Percentiles rank a stretch among this genome's conserved stretches.
Conservation (phyloP, 2,329 filamentous ascomycete species). For the Fusarium sterilihyphosum region DNA sequence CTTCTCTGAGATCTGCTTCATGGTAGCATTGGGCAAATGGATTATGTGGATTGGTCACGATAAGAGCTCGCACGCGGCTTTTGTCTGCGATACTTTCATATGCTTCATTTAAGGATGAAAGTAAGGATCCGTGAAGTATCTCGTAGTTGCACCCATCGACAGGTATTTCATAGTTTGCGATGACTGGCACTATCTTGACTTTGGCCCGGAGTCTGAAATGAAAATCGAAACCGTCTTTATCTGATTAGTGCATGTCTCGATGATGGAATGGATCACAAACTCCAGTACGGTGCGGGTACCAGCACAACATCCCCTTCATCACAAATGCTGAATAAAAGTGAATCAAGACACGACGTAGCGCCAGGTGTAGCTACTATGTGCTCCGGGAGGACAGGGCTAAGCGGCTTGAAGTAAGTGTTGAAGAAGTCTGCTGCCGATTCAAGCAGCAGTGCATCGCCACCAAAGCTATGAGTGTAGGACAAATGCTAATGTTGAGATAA, state of each 20-base stretch:
- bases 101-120: neutral
- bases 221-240: neutral
- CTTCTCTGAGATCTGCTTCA: neutral
- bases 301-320: neutral
- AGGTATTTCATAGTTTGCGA: neutral
- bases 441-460: neutral
- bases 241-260: neutral
- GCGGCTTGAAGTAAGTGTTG: neutral
- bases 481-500: neutral
- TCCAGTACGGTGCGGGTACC: neutral
- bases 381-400: neutral
- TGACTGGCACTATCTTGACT: neutral
- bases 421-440: neutral
- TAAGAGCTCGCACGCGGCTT: neutral
- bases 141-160: neutral
- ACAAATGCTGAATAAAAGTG: neutral
- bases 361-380: neutral
- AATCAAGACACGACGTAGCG: neutral
- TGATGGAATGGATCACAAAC: neutral
- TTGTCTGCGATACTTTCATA: neutral
- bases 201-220: neutral
- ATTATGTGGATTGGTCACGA: neutral
- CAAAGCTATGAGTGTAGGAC: neutral
- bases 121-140: neutral
- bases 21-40: neutral